Evolutionary conservation across 2,329 filamentous ascomycete species (phyloP).

Genomic region (Paraconiothyrium brasiliense): DNA sequence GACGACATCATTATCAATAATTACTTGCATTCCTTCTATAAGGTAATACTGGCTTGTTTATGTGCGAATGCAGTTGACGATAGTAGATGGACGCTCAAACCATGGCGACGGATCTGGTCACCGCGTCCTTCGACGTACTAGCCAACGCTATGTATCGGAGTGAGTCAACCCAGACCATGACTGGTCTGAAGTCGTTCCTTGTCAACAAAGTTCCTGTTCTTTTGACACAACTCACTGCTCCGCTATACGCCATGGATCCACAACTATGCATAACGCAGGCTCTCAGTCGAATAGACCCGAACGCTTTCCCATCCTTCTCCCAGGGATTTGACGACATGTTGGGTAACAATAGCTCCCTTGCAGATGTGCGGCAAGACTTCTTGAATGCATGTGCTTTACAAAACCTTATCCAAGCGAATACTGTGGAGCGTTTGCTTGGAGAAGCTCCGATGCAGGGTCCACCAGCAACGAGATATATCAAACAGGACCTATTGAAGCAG

Average conservation of each 20-base stretch:
- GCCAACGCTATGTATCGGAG: constrained; percentile 84
- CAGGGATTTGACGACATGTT: constrained; percentile 69
- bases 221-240: constrained; percentile 65
- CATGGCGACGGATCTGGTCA: constrained; percentile 81
- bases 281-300: constrained; percentile 69
- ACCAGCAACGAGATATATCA: constrained; percentile 76
- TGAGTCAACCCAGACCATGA: constrained; percentile 67
- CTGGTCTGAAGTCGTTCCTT: constrained; percentile 85
- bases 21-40: constrained; percentile 86
- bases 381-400: constrained; percentile 91
- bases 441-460: constrained; percentile 86
- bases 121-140: constrained; percentile 88
- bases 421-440: constrained; percentile 81
- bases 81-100: constrained; percentile 76
- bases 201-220: constrained; percentile 76
- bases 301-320: constrained; percentile 71
- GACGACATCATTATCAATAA: constrained; percentile 82
- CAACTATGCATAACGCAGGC: constrained; percentile 74
- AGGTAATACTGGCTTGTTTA: constrained; percentile 58
- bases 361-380: constrained; percentile 80
- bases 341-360: constrained; percentile 65
- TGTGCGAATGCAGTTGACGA: constrained; percentile 39
- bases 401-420: constrained; percentile 79
- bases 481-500: constrained; percentile 80
- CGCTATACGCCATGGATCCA: constrained; percentile 67